A percentile compares a stretch with the other conserved stretches of the same genome.
Conservation (phyloP, 2,329 filamentous ascomycete species). For the Pseudogymnoascus sp. region DNA sequence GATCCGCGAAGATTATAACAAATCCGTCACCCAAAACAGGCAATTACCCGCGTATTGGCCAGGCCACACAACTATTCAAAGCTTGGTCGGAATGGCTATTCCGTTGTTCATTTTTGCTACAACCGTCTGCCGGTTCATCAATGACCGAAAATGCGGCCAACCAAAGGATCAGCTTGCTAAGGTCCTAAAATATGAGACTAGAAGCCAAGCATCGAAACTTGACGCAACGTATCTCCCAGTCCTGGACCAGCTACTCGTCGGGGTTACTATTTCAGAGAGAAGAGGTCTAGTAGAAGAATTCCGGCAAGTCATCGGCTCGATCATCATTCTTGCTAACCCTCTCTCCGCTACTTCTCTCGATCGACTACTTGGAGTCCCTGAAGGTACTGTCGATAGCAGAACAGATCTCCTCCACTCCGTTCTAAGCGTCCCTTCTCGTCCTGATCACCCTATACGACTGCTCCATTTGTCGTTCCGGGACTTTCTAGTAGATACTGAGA, state of each 20-base stretch:
- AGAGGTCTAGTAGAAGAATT: neutral
- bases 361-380: constrained; percentile 17
- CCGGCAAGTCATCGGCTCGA: constrained; percentile 14
- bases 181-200: constrained; percentile 21
- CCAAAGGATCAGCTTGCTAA: constrained; percentile 22
- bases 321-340: constrained; percentile 16
- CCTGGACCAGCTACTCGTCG: constrained; percentile 17
- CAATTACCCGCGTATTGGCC: constrained; percentile 28
- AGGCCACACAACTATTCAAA: constrained; percentile 16
- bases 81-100: constrained; percentile 25
- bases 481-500: constrained; percentile 21
- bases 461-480: constrained; percentile 26
- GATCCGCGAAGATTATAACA: constrained; percentile 14
- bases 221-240: constrained; percentile 23
- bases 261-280: constrained; percentile 13
- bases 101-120: constrained; percentile 32
- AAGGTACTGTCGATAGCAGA: constrained; percentile 14
- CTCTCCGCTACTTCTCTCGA: constrained; percentile 19
- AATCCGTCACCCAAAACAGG: constrained; percentile 14
- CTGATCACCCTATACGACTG: constrained; percentile 18
- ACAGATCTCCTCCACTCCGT: constrained; percentile 22
- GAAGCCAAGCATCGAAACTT: constrained; percentile 19
- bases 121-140: constrained; percentile 28
- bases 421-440: constrained; percentile 18
- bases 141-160: constrained; percentile 18